Evolutionary conservation across 176 grass and related monocot genomes (phyloP).

Genomic region (Elymus sibiricus): DNA sequence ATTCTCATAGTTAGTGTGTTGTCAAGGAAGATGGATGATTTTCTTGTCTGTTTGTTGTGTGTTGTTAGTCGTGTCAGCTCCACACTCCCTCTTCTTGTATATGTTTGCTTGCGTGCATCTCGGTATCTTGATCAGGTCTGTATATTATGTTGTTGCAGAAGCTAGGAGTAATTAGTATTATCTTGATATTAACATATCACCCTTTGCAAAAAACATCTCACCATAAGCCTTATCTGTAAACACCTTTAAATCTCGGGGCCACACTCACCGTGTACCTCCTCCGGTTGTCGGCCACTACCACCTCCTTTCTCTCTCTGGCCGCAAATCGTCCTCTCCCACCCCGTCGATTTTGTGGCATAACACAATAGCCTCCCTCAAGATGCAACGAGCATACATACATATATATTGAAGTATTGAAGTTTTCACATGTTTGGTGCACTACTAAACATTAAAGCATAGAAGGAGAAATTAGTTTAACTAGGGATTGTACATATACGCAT

Average conservation of each 20-base stretch:
- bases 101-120: neutral
- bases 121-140: neutral
- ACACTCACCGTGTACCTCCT: neutral
- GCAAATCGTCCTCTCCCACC: neutral
- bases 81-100: neutral
- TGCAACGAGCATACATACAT: neutral
- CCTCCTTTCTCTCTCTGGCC: neutral
- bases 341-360: neutral
- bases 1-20: neutral
- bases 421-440: neutral
- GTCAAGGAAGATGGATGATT: neutral
- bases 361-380: neutral
- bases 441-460: neutral
- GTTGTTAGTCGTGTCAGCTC: neutral
- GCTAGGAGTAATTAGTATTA: neutral
- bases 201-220: neutral
- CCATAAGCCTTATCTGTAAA: neutral
- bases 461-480: neutral
- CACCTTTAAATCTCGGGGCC: neutral
- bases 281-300: neutral
- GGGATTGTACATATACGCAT: neutral
- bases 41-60: neutral
- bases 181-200: neutral
- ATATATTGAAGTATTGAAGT: neutral
- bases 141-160: neutral